Percentiles rank a stretch among this genome's conserved stretches.
Conservation (phyloP, 202 grass and related monocot genomes). For the Miscanthus sacchariflorus region DNA sequence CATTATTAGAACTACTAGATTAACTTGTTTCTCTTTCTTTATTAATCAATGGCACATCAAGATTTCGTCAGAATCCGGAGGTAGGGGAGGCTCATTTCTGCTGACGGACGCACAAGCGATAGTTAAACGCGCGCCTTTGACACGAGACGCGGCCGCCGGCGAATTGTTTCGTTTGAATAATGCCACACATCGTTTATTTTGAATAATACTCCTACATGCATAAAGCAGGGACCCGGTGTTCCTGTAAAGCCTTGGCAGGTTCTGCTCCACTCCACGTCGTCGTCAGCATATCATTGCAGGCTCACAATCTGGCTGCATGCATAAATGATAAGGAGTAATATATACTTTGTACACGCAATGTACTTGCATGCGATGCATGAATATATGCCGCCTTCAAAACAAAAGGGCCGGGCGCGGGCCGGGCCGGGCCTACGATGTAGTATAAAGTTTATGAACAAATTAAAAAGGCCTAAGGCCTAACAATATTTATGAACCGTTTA, state of each 20-base stretch:
- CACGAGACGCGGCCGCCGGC: background rate
- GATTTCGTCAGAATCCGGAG: background rate
- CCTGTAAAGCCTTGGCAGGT: constrained; percentile 22
- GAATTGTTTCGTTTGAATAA: constrained; percentile 44
- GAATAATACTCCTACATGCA: background rate
- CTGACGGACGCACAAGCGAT: constrained; percentile 10
- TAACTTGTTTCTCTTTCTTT: background rate
- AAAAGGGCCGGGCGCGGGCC: no score
- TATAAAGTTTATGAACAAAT: background rate
- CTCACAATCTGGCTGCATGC: background rate
- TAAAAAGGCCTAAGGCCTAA: background rate
- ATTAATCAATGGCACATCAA: no score
- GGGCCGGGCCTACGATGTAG: no score
- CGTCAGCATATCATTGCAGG: constrained; percentile 32
- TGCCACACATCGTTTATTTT: background rate
- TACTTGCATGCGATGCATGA: background rate
- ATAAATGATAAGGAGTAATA: background rate
- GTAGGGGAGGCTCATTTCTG: background rate
- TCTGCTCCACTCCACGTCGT: constrained; percentile 19
- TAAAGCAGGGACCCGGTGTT: constrained; percentile 31
- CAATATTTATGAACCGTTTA: background rate
- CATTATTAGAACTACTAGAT: background rate
- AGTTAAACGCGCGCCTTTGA: constrained; percentile 20
- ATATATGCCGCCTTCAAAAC: no score
- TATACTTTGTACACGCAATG: background rate